These are phyloP conservation scores for Cladosporium cucumerinum DNA, from an alignment of 2,329 filamentous ascomycete species.

Conservation along the genomic window DNA sequence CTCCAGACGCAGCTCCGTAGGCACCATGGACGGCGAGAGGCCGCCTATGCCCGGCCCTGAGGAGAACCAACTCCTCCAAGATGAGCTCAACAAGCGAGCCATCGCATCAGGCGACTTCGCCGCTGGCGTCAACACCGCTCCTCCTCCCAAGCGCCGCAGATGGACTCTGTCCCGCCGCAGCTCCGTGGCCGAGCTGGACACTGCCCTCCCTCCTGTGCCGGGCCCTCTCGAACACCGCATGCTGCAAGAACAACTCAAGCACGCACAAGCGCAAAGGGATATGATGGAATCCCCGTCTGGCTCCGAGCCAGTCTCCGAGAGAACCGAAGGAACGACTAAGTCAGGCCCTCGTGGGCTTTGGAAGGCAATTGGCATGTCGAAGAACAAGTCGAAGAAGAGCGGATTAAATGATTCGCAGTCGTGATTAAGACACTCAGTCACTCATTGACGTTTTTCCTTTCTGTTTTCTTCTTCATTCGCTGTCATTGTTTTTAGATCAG, in stretches of 20 bases:
- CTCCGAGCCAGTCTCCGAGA: slow-evolving; percentile 6
- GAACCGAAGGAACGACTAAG: background rate
- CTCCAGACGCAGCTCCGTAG: slow-evolving; percentile 11
- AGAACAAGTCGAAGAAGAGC: slow-evolving; percentile 12
- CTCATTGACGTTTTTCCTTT: background rate
- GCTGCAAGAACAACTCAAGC: slow-evolving; percentile 12
- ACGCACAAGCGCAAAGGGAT: slow-evolving; percentile 6
- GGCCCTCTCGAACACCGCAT: slow-evolving; percentile 4
- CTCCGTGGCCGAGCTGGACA: slow-evolving; percentile 9
- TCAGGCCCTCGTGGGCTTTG: slow-evolving; percentile 4
- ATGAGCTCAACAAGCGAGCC: slow-evolving; percentile 14
- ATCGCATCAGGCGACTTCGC: slow-evolving; percentile 5
- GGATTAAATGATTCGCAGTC: background rate
- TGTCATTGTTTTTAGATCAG: background rate
- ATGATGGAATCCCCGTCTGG: slow-evolving; percentile 9
- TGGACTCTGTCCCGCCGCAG: slow-evolving; percentile 6
- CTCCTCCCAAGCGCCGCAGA: background rate
- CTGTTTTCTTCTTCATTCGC: background rate
- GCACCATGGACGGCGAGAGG: slow-evolving; percentile 5
- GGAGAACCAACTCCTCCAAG: slow-evolving; percentile 14
- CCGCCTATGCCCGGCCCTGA: slow-evolving; percentile 13
- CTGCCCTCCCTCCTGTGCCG: slow-evolving; percentile 9
- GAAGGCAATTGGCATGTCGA: slow-evolving; percentile 11
- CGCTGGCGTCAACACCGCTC: slow-evolving; percentile 3
- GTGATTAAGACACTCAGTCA: background rate